Evolutionary conservation across 176 grass and related monocot species (phyloP).

Genomic region (Carex littledalei): DNA sequence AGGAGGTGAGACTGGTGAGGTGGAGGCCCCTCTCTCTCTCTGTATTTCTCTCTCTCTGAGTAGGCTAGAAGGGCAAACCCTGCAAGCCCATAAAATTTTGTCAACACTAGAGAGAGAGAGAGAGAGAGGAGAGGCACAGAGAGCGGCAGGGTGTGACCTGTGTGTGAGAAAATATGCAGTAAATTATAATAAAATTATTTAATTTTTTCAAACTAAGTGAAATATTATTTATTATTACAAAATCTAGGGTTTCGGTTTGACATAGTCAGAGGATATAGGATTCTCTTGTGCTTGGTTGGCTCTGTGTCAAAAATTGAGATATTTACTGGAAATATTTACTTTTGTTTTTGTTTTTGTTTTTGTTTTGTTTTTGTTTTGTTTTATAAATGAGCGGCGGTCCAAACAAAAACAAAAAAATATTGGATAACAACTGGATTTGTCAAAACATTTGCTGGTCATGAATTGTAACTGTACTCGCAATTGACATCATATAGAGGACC

Average conservation of each 20-base stretch:
- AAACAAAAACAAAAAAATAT: no score
- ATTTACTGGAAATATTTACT: background rate
- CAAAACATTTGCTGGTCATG: slow-evolving; percentile 1
- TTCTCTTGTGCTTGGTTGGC: background rate
- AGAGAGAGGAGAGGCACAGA: background rate
- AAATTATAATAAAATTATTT: background rate
- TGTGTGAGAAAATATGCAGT: background rate
- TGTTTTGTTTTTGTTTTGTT: background rate
- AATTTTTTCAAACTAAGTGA: background rate
- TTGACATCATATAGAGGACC: background rate
- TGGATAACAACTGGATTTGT: background rate
- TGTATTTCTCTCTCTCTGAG: background rate
- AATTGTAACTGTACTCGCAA: background rate
- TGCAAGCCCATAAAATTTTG: slow-evolving; percentile 12
- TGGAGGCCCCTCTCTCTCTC: background rate
- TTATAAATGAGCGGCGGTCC: background rate
- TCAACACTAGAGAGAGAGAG: slow-evolving; percentile 11
- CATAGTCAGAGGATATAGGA: background rate
- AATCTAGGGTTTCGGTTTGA: slow-evolving; percentile 2
- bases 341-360: background rate
- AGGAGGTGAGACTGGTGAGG: background rate
- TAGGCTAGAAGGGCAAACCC: background rate
- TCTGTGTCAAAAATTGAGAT: background rate
- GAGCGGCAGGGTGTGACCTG: background rate
- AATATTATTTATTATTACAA: background rate